Evolutionary conservation across 1,139 yeast species (phyloP), one percentile per base, ranked within the genome.

Genomic region (Lodderomyces metapsilosis): DNA sequence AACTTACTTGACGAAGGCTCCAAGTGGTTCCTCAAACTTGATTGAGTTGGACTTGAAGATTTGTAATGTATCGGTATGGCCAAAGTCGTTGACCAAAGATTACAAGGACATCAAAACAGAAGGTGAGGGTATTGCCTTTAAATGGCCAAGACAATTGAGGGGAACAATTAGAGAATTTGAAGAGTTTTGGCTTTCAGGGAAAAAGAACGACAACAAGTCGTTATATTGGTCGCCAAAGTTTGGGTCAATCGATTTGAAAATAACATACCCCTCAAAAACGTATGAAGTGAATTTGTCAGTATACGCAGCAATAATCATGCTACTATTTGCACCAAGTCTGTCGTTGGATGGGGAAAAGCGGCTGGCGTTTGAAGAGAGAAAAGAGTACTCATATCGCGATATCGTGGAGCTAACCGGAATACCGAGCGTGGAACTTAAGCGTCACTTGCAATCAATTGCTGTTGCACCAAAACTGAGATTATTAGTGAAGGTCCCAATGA

Each of bases 221-320:
- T 65, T 92, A 41, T 77, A 71, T 36, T 92, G 97, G 97, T 84
- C 89, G 37, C 88, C 91, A 18, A 82, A 83, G 51, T 78, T 83
- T 55, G 95, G 96, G 1, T 80, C 88, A 2, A 81, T 86, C 49
- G 97, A 89, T 52, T 74, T 94, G 43, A 70, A 84, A 40, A 78
- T 82, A 50, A 71, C 82, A 24, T 84, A 80, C 50, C 82, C 84
- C 6, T 75, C 80, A 34, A 75, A 80, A 38, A 78, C 86, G 1
- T 91, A 92, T 56, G 94, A 87, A 44, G 77, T 91, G 39, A 87
- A 82, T 51, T 73, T 91, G 77, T 83, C 96, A 0, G 76, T 95
- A 0, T 80, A 82, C 51, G 88, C 96, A 11, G 94, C 88, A 36
- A 67, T 86, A 0, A 80, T 92, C 16, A 76, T 92, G 61, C 59